phyloP scores from a whole-genome alignment of 768 basidiomycete species.

The Macrolepiota dolichaula region DNA sequence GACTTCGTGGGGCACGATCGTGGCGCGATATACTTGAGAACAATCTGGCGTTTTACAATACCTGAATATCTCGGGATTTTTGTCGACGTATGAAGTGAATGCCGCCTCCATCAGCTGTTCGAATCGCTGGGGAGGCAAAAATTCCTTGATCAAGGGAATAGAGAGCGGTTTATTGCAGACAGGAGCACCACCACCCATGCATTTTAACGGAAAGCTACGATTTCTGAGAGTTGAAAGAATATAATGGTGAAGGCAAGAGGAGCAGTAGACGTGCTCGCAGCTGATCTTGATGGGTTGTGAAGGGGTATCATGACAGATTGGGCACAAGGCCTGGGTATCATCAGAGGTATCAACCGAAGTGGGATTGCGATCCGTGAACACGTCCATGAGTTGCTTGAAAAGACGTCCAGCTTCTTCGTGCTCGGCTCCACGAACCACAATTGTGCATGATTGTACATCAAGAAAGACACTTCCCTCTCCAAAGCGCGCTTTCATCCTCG shows the following conservation, averaged over 20 bases:
- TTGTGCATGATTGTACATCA: slow-evolving; percentile 29
- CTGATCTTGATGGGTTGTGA: slow-evolving; percentile 37
- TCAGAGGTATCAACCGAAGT: not conserved
- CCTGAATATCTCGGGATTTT: slow-evolving; percentile 52
- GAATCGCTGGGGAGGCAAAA: slow-evolving; percentile 50
- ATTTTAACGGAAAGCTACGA: slow-evolving; percentile 56
- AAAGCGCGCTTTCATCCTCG: slow-evolving; percentile 46
- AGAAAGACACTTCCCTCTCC: slow-evolving; percentile 53
- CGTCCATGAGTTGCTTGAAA: slow-evolving; percentile 40
- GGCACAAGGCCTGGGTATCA: slow-evolving; percentile 31
- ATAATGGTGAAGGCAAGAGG: slow-evolving; percentile 45
- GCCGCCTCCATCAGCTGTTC: slow-evolving; percentile 50
- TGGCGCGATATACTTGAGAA: slow-evolving; percentile 54
- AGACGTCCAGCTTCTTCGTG: slow-evolving; percentile 52
- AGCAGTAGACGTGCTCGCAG: slow-evolving; percentile 51
- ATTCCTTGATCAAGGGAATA: slow-evolving; percentile 44
- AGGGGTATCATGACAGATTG: slow-evolving; percentile 49
- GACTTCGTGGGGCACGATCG: slow-evolving; percentile 22
- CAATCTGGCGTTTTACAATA: slow-evolving; percentile 77
- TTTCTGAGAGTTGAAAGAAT: slow-evolving; percentile 37
- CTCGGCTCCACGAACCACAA: slow-evolving; percentile 48
- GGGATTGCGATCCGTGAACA: not conserved
- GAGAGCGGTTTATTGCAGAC: slow-evolving; percentile 51
- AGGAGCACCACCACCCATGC: slow-evolving; percentile 55
- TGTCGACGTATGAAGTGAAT: slow-evolving; percentile 51